Percentiles rank a stretch among this genome's conserved stretches.
Evolutionary conservation across 2,329 filamentous ascomycete species (phyloP).

Genomic region (Aureobasidium sp.): DNA sequence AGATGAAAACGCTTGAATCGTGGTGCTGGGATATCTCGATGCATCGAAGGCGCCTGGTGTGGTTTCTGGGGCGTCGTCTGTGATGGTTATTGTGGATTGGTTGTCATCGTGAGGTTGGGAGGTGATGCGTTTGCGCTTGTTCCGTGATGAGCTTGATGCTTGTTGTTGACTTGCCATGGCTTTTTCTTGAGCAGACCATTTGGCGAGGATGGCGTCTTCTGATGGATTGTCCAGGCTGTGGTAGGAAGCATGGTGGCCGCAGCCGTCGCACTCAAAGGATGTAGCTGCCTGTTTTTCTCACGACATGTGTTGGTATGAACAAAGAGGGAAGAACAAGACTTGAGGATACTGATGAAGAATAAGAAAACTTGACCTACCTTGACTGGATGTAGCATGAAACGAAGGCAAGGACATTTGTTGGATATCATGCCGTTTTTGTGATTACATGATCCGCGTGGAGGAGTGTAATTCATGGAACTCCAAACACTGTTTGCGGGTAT

Average conservation of each 20-base stretch:
- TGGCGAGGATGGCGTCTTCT: constrained; percentile 40
- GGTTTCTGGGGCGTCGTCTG: neutral
- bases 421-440: constrained; percentile 40
- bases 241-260: constrained; percentile 47
- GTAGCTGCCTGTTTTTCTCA: constrained; percentile 32
- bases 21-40: neutral
- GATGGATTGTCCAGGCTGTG: constrained; percentile 45
- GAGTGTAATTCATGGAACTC: constrained; percentile 43
- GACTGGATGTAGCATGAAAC: constrained; percentile 51
- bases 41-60: neutral
- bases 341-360: neutral
- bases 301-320: neutral
- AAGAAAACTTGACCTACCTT: constrained; percentile 33
- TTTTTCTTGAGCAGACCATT: constrained; percentile 31
- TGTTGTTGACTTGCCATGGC: neutral
- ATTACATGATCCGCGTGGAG: constrained; percentile 44
- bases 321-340: neutral
- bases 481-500: constrained; percentile 37
- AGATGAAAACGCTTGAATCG: neutral
- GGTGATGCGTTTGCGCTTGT: constrained; percentile 14
- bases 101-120: neutral
- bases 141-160: neutral
- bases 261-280: constrained; percentile 49
- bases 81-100: neutral
- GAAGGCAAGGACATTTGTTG: constrained; percentile 42